phyloP scores from a whole-genome alignment of 106 monocot species.

The Iris macrosiphon region DNA sequence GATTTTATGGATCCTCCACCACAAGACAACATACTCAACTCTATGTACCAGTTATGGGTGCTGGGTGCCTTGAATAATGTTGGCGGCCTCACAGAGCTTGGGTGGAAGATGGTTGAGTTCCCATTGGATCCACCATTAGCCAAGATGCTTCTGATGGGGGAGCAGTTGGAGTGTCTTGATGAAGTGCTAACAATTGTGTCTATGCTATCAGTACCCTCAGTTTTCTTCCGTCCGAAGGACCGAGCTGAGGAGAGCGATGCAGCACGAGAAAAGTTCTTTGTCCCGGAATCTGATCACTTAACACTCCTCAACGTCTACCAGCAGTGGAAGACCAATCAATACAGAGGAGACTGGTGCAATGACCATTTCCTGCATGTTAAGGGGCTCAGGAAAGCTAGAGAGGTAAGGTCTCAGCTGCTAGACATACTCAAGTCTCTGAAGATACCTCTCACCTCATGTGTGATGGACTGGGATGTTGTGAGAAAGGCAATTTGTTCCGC shows the following conservation, averaged over 20 bases:
- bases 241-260: constrained; percentile 92
- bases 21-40: constrained; percentile 94
- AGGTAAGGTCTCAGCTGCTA: constrained; percentile 85
- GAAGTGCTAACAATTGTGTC: constrained; percentile 92
- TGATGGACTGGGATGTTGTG: constrained; percentile 91
- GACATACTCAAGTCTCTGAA: constrained; percentile 80
- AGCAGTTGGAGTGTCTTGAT: constrained; percentile 62
- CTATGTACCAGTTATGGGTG: constrained; percentile 98
- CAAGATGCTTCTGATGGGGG: constrained; percentile 95
- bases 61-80: constrained; percentile 94
- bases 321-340: constrained; percentile 82
- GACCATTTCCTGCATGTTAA: constrained; percentile 94
- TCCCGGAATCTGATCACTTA: constrained; percentile 95
- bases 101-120: constrained; percentile 99
- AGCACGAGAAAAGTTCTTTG: constrained; percentile 95
- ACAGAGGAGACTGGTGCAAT: constrained; percentile 92
- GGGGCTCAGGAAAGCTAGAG: constrained; percentile 80
- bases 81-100: constrained; percentile 72
- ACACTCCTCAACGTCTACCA: constrained; percentile 89
- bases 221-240: constrained; percentile 95
- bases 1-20: constrained; percentile 99
- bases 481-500: constrained; percentile 93
- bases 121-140: constrained; percentile 93
- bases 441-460: constrained; percentile 76
- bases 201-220: constrained; percentile 94